Conservation (phyloP, 2,329 filamentous ascomycete species). For the Diplodia corticola region DNA sequence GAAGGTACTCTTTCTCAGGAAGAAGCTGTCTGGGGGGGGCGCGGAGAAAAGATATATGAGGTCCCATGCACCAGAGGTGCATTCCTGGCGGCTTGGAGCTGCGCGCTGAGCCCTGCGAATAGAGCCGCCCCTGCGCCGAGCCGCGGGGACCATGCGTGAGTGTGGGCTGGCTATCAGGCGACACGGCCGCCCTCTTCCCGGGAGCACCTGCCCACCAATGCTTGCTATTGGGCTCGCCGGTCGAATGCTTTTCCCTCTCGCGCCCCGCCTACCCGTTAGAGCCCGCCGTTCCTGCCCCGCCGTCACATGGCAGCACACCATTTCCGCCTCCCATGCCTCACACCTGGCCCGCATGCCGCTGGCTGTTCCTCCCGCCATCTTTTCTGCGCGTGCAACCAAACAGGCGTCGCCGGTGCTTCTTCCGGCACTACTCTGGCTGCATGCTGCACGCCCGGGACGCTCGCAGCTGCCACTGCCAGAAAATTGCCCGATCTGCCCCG, state of each 20-base stretch:
- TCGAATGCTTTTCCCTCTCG: neutral
- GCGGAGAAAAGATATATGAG: slow-evolving; percentile 9
- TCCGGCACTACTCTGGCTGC: neutral
- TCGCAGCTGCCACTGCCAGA: neutral
- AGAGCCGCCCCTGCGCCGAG: slow-evolving; percentile 16
- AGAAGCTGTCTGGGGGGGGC: neutral
- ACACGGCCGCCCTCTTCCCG: slow-evolving; percentile 2
- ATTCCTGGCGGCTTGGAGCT: neutral
- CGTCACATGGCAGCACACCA: slow-evolving; percentile 19
- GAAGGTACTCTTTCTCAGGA: neutral
- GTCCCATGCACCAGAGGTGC: neutral
- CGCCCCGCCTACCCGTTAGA: slow-evolving; percentile 9
- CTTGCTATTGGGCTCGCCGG: neutral
- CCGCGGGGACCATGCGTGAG: slow-evolving; percentile 5
- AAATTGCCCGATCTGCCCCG: neutral
- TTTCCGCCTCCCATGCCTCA: neutral
- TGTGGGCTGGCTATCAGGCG: slow-evolving; percentile 10
- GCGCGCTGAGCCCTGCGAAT: neutral
- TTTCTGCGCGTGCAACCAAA: too few species aligned
- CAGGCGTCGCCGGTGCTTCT: slow-evolving; percentile 9
- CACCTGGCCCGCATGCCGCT: neutral
- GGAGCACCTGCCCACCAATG: neutral
- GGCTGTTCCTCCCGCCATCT: neutral
- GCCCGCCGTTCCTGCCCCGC: slow-evolving; percentile 7
- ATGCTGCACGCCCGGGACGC: neutral